Evolutionary conservation across 495 filamentous ascomycete species (phyloP).

Genomic region (Penicillium macrosclerotiorum): DNA sequence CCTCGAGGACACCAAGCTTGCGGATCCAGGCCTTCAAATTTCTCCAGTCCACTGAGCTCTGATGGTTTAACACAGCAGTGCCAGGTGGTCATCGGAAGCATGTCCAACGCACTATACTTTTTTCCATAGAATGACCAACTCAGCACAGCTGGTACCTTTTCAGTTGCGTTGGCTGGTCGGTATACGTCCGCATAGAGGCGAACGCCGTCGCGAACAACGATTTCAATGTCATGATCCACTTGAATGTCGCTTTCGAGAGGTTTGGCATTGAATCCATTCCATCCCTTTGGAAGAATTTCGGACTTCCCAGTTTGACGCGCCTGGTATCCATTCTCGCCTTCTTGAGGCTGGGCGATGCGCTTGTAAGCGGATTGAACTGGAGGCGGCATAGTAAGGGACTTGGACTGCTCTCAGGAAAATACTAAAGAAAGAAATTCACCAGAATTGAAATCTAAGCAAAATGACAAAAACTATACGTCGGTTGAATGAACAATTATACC

Average conservation of each 20-base stretch:
- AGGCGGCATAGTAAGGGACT: conserved; percentile 20
- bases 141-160: conserved; percentile 31
- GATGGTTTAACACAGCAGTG: conserved; percentile 9
- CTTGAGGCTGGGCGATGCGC: conserved; percentile 25
- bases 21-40: conserved; percentile 46
- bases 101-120: conserved; percentile 27
- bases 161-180: conserved; percentile 24
- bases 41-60: conserved; percentile 23
- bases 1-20: conserved; percentile 37
- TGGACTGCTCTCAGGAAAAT: too few relatives aligned
- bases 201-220: conserved; percentile 29
- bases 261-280: conserved; percentile 29
- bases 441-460: too few relatives aligned
- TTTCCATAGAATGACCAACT: conserved; percentile 41
- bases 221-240: conserved; percentile 32
- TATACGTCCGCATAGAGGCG: conserved; percentile 36
- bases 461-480: too few relatives aligned
- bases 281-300: conserved; percentile 26
- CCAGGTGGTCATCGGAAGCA: conserved; percentile 25
- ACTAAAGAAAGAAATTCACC: too few relatives aligned
- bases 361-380: conserved; percentile 33
- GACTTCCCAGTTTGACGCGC: conserved; percentile 27
- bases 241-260: conserved; percentile 19
- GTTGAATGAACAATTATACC: too few relatives aligned
- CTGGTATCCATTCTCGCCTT: conserved; percentile 30